Conservation (phyloP, 805 yeast species). For the Lachancea fermentati region DNA sequence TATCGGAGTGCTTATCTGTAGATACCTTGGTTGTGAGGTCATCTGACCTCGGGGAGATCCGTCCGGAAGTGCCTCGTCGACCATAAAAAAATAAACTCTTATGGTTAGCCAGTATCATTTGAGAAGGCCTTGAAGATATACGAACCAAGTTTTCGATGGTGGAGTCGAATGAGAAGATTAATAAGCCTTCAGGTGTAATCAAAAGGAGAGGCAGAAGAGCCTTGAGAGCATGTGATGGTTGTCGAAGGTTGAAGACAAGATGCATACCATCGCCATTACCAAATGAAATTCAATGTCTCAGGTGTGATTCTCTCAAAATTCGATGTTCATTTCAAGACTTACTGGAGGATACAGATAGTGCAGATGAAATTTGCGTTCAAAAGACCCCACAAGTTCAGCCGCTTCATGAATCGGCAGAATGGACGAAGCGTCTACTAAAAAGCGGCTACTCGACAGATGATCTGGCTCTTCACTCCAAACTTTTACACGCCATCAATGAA, state of each 20-base stretch:
- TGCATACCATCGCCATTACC: slow-evolving; percentile 49
- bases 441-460: slow-evolving; percentile 15
- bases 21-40: neutral
- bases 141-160: too few relatives aligned
- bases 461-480: slow-evolving; percentile 13
- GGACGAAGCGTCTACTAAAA: slow-evolving; percentile 14
- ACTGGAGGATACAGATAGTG: slow-evolving; percentile 4
- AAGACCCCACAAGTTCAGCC: neutral
- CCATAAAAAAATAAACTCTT: too few relatives aligned
- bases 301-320: slow-evolving; percentile 50
- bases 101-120: too few relatives aligned
- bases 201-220: slow-evolving; percentile 33
- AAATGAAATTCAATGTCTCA: slow-evolving; percentile 44
- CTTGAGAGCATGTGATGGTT: slow-evolving; percentile 47
- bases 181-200: slow-evolving; percentile 9
- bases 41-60: neutral
- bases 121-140: too few relatives aligned
- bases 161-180: neutral
- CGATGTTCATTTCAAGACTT: slow-evolving; percentile 46
- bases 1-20: neutral
- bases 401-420: slow-evolving; percentile 11
- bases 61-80: too few relatives aligned
- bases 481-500: slow-evolving; percentile 14
- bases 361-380: neutral
- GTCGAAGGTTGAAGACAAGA: slow-evolving; percentile 54